Evolutionary conservation across 1,284 basidiomycete genomes (phyloP).

Genomic region (Papiliotrema flavescens): DNA sequence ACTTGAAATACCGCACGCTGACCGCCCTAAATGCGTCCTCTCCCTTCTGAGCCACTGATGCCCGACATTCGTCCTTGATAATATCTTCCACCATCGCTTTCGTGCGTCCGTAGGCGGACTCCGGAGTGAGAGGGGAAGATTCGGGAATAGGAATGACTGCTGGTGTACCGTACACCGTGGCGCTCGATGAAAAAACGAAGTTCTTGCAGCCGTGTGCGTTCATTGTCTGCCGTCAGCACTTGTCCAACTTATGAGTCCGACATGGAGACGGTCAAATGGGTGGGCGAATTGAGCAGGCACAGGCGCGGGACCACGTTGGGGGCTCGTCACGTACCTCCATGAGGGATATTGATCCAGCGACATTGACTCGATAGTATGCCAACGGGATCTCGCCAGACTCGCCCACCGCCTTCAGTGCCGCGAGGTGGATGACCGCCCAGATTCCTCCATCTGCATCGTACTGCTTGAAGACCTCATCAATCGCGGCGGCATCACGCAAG

Average conservation of each 20-base stretch:
- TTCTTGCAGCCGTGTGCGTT: constrained; percentile 73
- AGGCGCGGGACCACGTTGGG: too few relatives aligned
- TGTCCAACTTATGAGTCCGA: background rate
- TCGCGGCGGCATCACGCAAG: constrained; percentile 65
- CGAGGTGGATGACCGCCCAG: constrained; percentile 95
- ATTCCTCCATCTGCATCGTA: constrained; percentile 78
- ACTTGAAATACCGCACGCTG: constrained; percentile 88
- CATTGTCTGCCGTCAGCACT: constrained; percentile 64
- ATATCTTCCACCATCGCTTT: constrained; percentile 93
- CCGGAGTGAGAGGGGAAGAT: constrained; percentile 78
- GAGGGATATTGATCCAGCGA: constrained; percentile 75
- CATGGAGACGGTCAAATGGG: background rate
- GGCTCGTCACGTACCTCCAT: constrained; percentile 55
- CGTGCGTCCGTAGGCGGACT: constrained; percentile 91
- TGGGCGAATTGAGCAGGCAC: too few relatives aligned
- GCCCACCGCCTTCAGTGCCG: constrained; percentile 96
- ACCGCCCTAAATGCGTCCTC: constrained; percentile 33
- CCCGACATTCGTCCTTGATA: constrained; percentile 81
- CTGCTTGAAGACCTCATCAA: constrained; percentile 72
- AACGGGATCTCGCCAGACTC: constrained; percentile 94
- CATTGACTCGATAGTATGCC: constrained; percentile 89
- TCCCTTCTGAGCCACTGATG: constrained; percentile 50
- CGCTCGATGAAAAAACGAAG: constrained; percentile 95
- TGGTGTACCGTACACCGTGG: constrained; percentile 98
- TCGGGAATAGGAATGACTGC: constrained; percentile 92